These are phyloP conservation scores for Beta vulgaris DNA, from an alignment of 148 eudicot species.

Conservation along the genomic window DNA sequence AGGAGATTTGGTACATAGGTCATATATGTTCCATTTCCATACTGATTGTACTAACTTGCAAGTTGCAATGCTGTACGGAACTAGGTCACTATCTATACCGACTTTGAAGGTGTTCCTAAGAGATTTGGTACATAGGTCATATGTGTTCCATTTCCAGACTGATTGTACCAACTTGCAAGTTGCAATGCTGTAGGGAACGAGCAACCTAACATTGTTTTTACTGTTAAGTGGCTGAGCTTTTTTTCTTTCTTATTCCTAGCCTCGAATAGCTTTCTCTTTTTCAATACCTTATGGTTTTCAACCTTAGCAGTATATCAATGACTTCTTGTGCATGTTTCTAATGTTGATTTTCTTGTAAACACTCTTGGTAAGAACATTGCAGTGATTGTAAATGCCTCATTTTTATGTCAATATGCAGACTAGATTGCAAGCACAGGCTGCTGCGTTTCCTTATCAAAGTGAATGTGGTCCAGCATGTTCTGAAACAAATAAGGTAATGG, in stretches of 20 bases:
- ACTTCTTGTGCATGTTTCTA: neutral
- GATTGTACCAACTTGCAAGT: neutral
- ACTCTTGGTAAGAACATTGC: no score
- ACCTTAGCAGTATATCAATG: neutral
- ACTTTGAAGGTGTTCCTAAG: neutral
- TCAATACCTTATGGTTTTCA: neutral
- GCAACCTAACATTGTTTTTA: neutral
- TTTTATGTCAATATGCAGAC: slow-evolving; percentile 44
- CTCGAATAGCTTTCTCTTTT: neutral
- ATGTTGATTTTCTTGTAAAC: neutral
- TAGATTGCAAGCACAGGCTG: slow-evolving; percentile 98
- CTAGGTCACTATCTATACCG: neutral
- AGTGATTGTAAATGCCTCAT: neutral
- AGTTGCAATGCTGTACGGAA: neutral
- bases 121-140: neutral
- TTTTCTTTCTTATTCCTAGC: neutral
- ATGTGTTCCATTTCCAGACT: neutral
- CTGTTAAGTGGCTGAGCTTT: neutral
- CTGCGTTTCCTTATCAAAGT: slow-evolving; percentile 58
- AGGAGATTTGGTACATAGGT: neutral
- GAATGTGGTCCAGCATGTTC: slow-evolving; percentile 44
- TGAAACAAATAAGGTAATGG: slow-evolving; percentile 50
- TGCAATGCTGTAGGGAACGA: neutral
- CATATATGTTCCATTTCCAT: neutral
- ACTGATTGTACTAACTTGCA: neutral